phyloP scores from a whole-genome alignment of 805 yeast genomes.

The Osmozyma mogii region DNA sequence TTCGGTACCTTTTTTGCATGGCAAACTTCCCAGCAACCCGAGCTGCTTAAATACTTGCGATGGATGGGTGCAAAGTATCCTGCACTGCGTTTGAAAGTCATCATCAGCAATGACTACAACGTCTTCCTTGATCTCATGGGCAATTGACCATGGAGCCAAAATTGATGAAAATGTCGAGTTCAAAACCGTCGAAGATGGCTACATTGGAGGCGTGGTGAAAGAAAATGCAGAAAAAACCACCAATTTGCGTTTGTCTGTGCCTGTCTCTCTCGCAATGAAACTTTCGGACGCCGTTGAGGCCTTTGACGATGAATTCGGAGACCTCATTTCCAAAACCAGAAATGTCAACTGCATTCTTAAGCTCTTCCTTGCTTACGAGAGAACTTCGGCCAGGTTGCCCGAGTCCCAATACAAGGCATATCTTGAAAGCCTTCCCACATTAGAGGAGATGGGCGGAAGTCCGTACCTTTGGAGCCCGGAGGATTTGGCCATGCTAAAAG shows the following conservation, averaged over 20 bases:
- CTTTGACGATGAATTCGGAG: constrained; percentile 5
- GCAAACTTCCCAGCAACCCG: no score
- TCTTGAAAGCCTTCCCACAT: constrained; percentile 25
- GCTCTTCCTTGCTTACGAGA: constrained; percentile 26
- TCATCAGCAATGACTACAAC: no score
- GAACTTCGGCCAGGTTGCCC: constrained; percentile 6
- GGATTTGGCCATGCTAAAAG: constrained; percentile 46
- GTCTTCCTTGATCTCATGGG: no score
- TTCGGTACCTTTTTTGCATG: no score
- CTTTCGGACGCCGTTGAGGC: constrained; percentile 4
- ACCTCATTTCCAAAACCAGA: constrained; percentile 8
- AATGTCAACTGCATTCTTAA: constrained; percentile 27
- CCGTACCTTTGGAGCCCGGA: constrained; percentile 61
- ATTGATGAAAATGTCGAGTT: no score
- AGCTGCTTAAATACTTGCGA: no score
- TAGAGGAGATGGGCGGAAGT: constrained; percentile 38
- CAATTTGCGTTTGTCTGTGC: background rate
- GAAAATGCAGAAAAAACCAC: no score
- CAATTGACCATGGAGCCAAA: no score
- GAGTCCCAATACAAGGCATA: constrained; percentile 22
- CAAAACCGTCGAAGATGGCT: no score
- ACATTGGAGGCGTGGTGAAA: no score
- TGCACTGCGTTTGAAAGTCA: no score
- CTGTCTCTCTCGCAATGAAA: constrained; percentile 2
- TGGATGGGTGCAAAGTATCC: no score